These are phyloP conservation scores for Nasturtium officinale DNA, from an alignment of 345 rosid genomes.

Conservation along the genomic window DNA sequence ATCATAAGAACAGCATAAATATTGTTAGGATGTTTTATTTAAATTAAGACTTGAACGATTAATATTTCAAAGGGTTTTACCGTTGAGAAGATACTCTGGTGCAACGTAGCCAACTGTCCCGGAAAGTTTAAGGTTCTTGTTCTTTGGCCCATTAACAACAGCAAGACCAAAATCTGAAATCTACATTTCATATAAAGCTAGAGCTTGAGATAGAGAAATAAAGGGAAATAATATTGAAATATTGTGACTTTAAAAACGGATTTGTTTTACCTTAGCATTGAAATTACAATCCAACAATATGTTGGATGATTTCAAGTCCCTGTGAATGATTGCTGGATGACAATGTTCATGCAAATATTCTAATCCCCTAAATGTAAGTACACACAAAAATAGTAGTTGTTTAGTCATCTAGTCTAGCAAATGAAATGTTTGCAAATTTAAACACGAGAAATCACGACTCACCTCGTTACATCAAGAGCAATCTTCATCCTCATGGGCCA, in stretches of 20 bases:
- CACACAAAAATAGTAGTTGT: background rate
- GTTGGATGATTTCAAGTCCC: constrained; percentile 98
- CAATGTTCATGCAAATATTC: constrained; percentile 94
- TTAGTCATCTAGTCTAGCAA: constrained; percentile 8
- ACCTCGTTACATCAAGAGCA: constrained; percentile 91
- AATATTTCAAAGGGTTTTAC: constrained; percentile 45
- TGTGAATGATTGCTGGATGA: constrained; percentile 88
- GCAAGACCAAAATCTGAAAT: constrained; percentile 98
- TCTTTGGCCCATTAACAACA: constrained; percentile 64
- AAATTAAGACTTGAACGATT: background rate
- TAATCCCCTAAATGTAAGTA: constrained; percentile 70
- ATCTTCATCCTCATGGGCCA: constrained; percentile 94
- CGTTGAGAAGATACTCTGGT: constrained; percentile 90
- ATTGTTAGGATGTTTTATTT: background rate
- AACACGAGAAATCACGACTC: constrained; percentile 30
- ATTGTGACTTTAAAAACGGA: background rate
- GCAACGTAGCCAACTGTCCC: constrained; percentile 97
- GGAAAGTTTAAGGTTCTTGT: constrained; percentile 80
- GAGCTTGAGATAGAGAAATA: constrained; percentile 9
- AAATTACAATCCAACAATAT: constrained; percentile 81
- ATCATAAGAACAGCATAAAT: background rate
- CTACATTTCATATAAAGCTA: constrained; percentile 46
- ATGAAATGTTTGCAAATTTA: background rate
- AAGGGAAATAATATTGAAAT: background rate
- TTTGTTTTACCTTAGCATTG: constrained; percentile 88